Percentiles rank a stretch among this genome's conserved stretches.
Evolutionary conservation across 169 alveolate genomes (phyloP).

Genomic region (Eimeria praecox): DNA sequence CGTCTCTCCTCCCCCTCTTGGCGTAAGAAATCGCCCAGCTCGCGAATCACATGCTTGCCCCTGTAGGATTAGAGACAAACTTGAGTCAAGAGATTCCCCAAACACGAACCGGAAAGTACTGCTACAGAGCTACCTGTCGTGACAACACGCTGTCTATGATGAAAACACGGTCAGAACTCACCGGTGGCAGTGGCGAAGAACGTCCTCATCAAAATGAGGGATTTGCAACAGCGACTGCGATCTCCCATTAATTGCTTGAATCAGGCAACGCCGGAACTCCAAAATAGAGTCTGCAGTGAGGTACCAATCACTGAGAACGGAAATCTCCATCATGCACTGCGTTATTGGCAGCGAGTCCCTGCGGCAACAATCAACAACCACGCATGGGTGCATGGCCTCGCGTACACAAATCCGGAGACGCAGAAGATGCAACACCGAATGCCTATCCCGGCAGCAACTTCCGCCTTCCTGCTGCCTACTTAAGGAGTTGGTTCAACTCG

Average conservation of each 20-base stretch:
- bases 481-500: slow-evolving; percentile 83
- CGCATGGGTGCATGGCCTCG: background rate
- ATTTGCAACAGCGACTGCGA: slow-evolving; percentile 91
- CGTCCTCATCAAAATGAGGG: slow-evolving; percentile 93
- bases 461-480: slow-evolving; percentile 41
- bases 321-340: slow-evolving; percentile 93
- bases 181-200: slow-evolving; percentile 79
- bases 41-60: slow-evolving; percentile 90
- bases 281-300: slow-evolving; percentile 89
- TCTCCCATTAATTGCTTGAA: slow-evolving; percentile 92
- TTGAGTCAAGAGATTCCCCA: background rate
- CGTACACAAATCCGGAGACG: background rate
- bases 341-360: slow-evolving; percentile 90
- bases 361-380: slow-evolving; percentile 35
- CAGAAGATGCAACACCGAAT: background rate
- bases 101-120: background rate
- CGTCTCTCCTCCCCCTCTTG: slow-evolving; percentile 88
- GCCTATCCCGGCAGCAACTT: background rate
- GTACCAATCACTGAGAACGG: slow-evolving; percentile 91
- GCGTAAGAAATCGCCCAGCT: slow-evolving; percentile 89
- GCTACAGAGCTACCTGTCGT: background rate
- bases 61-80: slow-evolving; percentile 80
- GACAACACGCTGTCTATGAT: background rate
- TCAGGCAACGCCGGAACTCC: slow-evolving; percentile 93
- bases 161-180: background rate